phyloP scores from a whole-genome alignment of 805 yeast genomes.

The Jamesozyma jinghongensis region DNA sequence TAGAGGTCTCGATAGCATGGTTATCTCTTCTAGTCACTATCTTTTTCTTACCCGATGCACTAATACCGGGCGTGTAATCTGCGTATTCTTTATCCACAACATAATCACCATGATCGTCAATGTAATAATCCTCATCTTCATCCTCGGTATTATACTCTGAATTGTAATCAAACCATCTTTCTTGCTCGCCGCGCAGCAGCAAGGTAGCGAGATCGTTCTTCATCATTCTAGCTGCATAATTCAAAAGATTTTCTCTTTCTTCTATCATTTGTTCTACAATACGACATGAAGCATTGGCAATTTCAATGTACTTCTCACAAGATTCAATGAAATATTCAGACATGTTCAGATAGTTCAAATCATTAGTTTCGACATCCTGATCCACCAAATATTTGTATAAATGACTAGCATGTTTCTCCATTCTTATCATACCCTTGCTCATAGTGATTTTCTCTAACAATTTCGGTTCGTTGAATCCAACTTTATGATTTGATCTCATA shows the following conservation, averaged over 20 bases:
- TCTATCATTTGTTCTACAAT: constrained; percentile 53
- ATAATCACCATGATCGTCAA: constrained; percentile 3
- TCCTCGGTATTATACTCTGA: constrained; percentile 20
- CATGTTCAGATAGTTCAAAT: constrained; percentile 29
- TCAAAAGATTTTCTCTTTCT: constrained; percentile 60
- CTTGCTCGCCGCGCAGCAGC: constrained; percentile 41
- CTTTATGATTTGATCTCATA: constrained; percentile 44
- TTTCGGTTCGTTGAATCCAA: constrained; percentile 25
- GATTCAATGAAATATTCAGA: constrained; percentile 26
- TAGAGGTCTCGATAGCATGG: background rate
- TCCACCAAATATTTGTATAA: constrained; percentile 40
- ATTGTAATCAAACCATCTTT: constrained; percentile 25
- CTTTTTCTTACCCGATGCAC: constrained; percentile 1
- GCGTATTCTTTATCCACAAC: constrained; percentile 2
- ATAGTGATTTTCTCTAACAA: constrained; percentile 5
- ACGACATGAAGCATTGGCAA: constrained; percentile 29
- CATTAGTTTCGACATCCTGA: constrained; percentile 36
- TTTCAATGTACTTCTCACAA: constrained; percentile 29
- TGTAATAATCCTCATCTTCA: constrained; percentile 1
- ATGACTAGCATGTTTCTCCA: constrained; percentile 27
- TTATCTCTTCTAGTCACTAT: background rate
- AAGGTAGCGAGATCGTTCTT: constrained; percentile 60
- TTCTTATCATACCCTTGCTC: constrained; percentile 6
- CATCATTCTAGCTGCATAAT: constrained; percentile 71
- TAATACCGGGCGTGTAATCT: background rate